Evolutionary conservation across 805 yeast genomes (phyloP).

Genomic region (Torulaspora indica): DNA sequence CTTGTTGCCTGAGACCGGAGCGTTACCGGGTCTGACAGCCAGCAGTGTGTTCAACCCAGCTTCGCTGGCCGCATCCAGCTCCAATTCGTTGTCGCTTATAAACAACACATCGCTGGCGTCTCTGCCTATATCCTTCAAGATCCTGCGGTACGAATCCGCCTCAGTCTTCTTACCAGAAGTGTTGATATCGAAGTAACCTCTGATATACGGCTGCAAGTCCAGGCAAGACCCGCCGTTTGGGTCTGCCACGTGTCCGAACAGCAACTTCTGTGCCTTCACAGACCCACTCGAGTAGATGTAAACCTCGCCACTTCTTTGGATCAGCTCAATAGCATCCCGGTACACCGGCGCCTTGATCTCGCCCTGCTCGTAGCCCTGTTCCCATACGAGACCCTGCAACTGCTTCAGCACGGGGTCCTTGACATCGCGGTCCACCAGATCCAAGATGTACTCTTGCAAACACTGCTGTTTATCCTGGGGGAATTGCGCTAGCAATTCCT

Average conservation of each 20-base stretch:
- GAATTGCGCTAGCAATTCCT: constrained; percentile 26
- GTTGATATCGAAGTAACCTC: constrained; percentile 79
- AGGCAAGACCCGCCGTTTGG: constrained; percentile 28
- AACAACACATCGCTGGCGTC: constrained; percentile 46
- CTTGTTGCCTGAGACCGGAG: constrained; percentile 41
- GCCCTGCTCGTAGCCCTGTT: constrained; percentile 70
- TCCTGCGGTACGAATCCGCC: constrained; percentile 51
- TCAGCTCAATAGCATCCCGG: constrained; percentile 59
- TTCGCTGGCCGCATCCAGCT: constrained; percentile 66
- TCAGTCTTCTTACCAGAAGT: constrained; percentile 74
- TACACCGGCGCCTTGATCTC: constrained; percentile 73
- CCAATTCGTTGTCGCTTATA: constrained; percentile 74
- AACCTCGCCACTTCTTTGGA: constrained; percentile 40
- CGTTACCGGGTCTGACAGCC: constrained; percentile 75
- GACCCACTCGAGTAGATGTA: constrained; percentile 89
- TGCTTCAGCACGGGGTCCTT: constrained; percentile 74
- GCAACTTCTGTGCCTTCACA: constrained; percentile 75
- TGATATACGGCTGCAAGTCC: constrained; percentile 51
- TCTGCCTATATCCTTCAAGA: constrained; percentile 36
- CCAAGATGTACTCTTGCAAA: constrained; percentile 46
- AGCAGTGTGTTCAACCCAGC: constrained; percentile 58
- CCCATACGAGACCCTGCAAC: constrained; percentile 84
- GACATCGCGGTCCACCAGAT: constrained; percentile 59
- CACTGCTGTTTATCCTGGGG: constrained; percentile 30
- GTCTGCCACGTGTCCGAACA: constrained; percentile 59